These are phyloP conservation scores for Thelephora terrestris DNA, from an alignment of 1,284 basidiomycete species.

Conservation along the genomic window DNA sequence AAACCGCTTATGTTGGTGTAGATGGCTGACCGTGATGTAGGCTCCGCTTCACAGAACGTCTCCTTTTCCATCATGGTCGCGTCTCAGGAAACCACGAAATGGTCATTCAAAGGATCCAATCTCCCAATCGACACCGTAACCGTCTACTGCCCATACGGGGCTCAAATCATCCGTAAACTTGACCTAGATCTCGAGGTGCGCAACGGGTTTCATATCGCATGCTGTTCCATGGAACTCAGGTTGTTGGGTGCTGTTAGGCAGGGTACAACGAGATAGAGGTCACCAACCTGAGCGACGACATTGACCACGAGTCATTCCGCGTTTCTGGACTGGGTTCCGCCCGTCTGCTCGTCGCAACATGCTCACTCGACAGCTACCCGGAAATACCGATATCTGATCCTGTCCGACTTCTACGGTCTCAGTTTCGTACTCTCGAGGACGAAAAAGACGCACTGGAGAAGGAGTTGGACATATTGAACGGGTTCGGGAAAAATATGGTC, in stretches of 20 bases:
- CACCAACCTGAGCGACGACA: conserved; percentile 31
- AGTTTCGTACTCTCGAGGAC: no score
- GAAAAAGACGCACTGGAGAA: no score
- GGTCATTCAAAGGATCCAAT: not conserved
- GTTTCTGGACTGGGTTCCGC: conserved; percentile 34
- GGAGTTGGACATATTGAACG: no score
- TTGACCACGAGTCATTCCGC: conserved; percentile 39
- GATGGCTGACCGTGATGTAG: no score
- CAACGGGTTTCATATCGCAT: no score
- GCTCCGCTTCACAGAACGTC: conserved; percentile 3
- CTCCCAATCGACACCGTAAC: conserved; percentile 21
- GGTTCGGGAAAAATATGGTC: no score
- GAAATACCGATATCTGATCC: no score
- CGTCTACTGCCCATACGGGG: conserved; percentile 25
- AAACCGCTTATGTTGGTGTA: no score
- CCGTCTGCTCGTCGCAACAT: conserved; percentile 40
- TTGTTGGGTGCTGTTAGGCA: conserved; percentile 20
- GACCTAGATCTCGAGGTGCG: conserved; percentile 21
- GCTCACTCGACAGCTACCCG: conserved; percentile 18
- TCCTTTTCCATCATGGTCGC: no score
- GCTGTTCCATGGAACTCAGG: no score
- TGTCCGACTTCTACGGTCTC: no score
- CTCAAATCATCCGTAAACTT: conserved; percentile 27
- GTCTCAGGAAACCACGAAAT: not conserved
- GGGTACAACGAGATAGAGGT: conserved; percentile 42